A percentile compares a stretch with the other conserved stretches of the same genome.
Evolutionary conservation across 1,284 basidiomycete genomes (phyloP).

Genomic region (Cutaneotrichosporon sp.): DNA sequence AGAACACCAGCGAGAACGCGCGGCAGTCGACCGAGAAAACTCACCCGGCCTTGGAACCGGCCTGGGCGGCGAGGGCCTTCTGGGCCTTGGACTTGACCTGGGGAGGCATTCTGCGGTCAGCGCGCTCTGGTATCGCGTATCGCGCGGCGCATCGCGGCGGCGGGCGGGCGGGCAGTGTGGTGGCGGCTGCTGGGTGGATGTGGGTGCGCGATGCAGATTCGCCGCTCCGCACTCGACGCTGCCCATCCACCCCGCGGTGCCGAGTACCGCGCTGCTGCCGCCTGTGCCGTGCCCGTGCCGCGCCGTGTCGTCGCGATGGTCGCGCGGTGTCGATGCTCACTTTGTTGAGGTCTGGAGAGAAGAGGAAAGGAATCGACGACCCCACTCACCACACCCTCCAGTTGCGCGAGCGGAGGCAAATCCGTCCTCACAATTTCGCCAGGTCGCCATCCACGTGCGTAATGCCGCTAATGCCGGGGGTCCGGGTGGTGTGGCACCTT

Average conservation of each 20-base stretch:
- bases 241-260: background rate
- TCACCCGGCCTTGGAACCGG: conserved; percentile 55
- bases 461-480: background rate
- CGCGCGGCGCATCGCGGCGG: background rate
- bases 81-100: conserved; percentile 54
- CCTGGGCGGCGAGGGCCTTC: conserved; percentile 55
- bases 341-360: conserved; percentile 8
- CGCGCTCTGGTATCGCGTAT: background rate
- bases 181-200: background rate
- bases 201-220: background rate
- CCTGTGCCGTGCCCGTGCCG: background rate
- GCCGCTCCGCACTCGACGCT: too few relatives aligned
- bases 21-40: too few relatives aligned
- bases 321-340: conserved; percentile 6
- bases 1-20: background rate
- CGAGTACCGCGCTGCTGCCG: too few relatives aligned
- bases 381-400: background rate
- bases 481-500: too few relatives aligned
- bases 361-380: background rate
- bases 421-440: background rate
- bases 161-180: background rate
- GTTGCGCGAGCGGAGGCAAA: background rate
- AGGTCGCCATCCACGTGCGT: background rate
- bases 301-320: conserved; percentile 1
- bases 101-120: conserved; percentile 34